phyloP scores from a whole-genome alignment of 768 basidiomycete genomes.

The Wakefieldia striispora region DNA sequence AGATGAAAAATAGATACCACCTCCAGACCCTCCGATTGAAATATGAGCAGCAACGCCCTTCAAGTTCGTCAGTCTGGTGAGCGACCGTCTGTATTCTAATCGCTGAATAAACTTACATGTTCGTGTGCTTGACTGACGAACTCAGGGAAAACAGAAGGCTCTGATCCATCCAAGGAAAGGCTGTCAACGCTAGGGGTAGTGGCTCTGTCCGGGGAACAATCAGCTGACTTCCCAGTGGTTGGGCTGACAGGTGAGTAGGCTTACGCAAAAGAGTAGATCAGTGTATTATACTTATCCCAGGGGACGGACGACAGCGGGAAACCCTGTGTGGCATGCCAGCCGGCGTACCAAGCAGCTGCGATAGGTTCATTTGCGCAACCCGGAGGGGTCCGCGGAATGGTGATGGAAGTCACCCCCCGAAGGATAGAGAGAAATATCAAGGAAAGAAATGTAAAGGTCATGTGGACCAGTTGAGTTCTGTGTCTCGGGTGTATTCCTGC shows the following conservation, averaged over 20 bases:
- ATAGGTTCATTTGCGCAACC: constrained; percentile 22
- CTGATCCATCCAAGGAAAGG: constrained; percentile 39
- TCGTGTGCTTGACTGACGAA: constrained; percentile 50
- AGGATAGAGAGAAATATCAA: constrained; percentile 6
- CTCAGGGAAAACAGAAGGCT: constrained; percentile 48
- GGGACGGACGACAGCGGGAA: constrained; percentile 54
- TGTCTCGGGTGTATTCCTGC: neutral
- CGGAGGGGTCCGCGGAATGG: too few species aligned
- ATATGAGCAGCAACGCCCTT: constrained; percentile 57
- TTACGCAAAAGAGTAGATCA: constrained; percentile 69
- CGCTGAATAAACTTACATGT: constrained; percentile 27
- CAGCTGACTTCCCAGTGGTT: neutral
- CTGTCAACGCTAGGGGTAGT: constrained; percentile 34
- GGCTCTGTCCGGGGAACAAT: constrained; percentile 17
- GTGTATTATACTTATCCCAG: constrained; percentile 73
- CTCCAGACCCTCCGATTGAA: constrained; percentile 72
- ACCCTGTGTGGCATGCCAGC: constrained; percentile 54
- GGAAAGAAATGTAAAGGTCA: constrained; percentile 1
- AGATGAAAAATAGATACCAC: constrained; percentile 60
- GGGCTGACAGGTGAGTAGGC: constrained; percentile 10
- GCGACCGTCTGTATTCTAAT: neutral
- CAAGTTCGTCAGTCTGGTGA: neutral
- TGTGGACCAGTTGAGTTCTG: neutral
- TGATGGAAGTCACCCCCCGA: neutral
- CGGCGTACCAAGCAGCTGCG: constrained; percentile 64